A percentile compares a stretch with the other conserved stretches of the same genome.
These are phyloP conservation scores for Capsella rubella DNA, from an alignment of 441 rosid genomes.

Conservation along the genomic window DNA sequence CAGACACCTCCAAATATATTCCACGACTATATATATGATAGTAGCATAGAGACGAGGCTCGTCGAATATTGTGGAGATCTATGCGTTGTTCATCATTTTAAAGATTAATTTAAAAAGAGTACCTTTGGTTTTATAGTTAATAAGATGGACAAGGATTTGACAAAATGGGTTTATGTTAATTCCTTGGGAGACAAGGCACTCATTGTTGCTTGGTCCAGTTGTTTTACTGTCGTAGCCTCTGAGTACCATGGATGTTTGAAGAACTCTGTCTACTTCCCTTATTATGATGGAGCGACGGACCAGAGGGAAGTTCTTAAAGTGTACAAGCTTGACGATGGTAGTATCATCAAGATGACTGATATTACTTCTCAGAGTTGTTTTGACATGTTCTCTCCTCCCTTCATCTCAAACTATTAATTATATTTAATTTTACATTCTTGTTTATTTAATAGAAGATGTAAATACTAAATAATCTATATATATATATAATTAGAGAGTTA, in stretches of 20 bases:
- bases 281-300: not conserved
- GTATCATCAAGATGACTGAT: not conserved
- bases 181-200: slow-evolving; percentile 26
- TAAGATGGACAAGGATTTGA: slow-evolving; percentile 38
- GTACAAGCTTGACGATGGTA: not conserved
- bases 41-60: no score
- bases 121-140: slow-evolving; percentile 32
- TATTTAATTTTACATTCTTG: no score
- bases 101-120: not conserved
- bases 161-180: slow-evolving; percentile 37
- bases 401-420: not conserved
- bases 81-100: no score
- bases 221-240: slow-evolving; percentile 38
- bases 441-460: no score
- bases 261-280: slow-evolving; percentile 15
- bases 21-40: no score
- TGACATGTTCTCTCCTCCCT: not conserved
- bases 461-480: no score
- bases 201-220: slow-evolving; percentile 31
- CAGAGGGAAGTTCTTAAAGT: not conserved
- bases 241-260: slow-evolving; percentile 14
- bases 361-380: not conserved
- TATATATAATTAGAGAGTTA: no score
- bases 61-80: no score
- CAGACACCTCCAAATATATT: no score